Evolutionary conservation across 352 stramenopile species (phyloP).

Genomic region (Thraustotheca clavata): DNA sequence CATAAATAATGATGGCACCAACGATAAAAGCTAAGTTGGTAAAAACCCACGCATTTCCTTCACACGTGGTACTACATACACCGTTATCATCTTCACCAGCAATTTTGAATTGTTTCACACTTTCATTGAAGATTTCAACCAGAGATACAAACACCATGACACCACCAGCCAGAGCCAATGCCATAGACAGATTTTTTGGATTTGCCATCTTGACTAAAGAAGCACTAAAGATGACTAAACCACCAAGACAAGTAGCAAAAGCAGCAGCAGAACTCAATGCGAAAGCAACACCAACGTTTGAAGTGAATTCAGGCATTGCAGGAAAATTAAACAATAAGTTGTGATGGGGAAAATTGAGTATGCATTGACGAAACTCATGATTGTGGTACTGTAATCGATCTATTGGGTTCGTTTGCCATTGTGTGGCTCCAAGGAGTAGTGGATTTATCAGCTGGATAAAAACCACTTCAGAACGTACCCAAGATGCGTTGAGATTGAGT

Average conservation of each 20-base stretch:
- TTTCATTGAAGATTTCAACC: constrained; percentile 52
- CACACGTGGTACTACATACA: neutral
- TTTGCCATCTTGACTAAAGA: constrained; percentile 46
- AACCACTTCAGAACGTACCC: too few species aligned
- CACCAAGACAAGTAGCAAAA: constrained; percentile 49
- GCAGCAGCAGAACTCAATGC: constrained; percentile 47
- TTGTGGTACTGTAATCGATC: too few species aligned
- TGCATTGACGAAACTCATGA: too few species aligned
- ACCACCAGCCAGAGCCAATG: constrained; percentile 54
- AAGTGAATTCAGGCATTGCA: neutral
- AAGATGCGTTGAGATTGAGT: too few species aligned
- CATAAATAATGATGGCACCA: constrained; percentile 33
- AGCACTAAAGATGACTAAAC: constrained; percentile 62
- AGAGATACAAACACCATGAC: constrained; percentile 76
- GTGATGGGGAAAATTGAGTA: too few species aligned
- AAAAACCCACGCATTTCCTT: constrained; percentile 5
- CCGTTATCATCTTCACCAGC: constrained; percentile 28
- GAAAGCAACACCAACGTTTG: constrained; percentile 26
- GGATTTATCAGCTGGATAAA: too few species aligned
- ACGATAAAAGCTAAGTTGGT: neutral
- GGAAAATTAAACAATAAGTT: too few species aligned
- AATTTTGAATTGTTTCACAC: constrained; percentile 33
- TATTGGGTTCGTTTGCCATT: too few species aligned
- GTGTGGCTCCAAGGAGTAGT: too few species aligned
- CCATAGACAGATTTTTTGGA: constrained; percentile 38